Evolutionary conservation across 2,329 filamentous ascomycete species (phyloP), one percentile per base, ranked within the genome.

Genomic region (Xylaria sp.): DNA sequence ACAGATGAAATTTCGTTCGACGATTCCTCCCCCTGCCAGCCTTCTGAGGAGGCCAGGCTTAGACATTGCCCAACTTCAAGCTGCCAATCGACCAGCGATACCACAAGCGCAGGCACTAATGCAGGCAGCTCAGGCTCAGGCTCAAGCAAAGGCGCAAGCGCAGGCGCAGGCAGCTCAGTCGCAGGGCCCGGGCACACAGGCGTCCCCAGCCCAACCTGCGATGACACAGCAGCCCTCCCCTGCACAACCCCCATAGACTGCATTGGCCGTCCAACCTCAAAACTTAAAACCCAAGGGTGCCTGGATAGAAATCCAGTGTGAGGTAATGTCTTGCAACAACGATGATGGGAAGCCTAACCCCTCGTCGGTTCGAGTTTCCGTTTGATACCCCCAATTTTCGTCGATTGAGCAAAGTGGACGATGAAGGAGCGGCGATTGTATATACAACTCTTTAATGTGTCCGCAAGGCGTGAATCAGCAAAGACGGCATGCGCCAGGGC

Each of bases 1-100:
- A 26, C 86, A 87, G 26, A 80, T 91, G 74, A 88, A 85, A 74
- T 91, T 89, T 73, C 83, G 89, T 46, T 85, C 88, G n/a, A 86
- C 84, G 6, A 86, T 89, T 23, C 87, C 86, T 1, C 77, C 87
- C 44, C 84, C 81, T 59, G 80, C 81, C 31, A 79, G 81, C 71
- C 80, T 81, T 58, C 77, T 81, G 49, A 77, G 79, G 44, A 79
- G 83, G 68, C 82, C 78, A 44, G 75, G 76, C 23, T 74, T 78
- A 59, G 76, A 78, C 72, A 40, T 74, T 64, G 59, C 75, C 53
- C 72, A 74, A 31, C 70, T 73, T 28, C 72, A 76, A 51, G 67
- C 67, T 46, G 70, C 59, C 57, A 73, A 63, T 62, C 74, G 77
- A 31, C 72, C 71, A 28, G 68, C 71, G 36, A 67, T 77, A n/a